Evolutionary conservation across 805 yeast genomes (phyloP).

Genomic region (Suhomyces pyralidae): DNA sequence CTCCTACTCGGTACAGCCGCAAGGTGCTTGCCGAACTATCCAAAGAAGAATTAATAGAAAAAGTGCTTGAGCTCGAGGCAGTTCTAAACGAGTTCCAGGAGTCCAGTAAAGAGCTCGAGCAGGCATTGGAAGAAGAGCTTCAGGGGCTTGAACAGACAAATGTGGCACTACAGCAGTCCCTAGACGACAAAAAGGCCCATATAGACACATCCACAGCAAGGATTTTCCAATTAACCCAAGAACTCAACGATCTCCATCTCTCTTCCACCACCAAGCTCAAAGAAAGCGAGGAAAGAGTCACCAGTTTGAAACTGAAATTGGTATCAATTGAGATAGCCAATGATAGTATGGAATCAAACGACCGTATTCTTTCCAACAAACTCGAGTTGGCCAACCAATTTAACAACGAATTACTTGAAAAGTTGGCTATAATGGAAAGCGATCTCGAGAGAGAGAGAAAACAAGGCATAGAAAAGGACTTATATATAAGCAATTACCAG

Average conservation of each 20-base stretch:
- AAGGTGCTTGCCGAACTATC: constrained; percentile 7
- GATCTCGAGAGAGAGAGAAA: constrained; percentile 33
- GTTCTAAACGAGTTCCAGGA: constrained; percentile 43
- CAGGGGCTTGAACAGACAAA: constrained; percentile 30
- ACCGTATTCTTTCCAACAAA: constrained; percentile 33
- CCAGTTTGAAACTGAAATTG: constrained; percentile 25
- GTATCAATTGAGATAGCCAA: constrained; percentile 43
- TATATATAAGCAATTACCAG: constrained; percentile 30
- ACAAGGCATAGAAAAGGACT: constrained; percentile 20
- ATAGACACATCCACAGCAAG: constrained; percentile 15
- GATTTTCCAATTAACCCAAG: constrained; percentile 15
- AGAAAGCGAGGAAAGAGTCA: constrained; percentile 18
- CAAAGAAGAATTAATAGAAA: constrained; percentile 21
- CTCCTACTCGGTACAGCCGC: constrained; percentile 10
- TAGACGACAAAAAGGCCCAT: constrained; percentile 17
- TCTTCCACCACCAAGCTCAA: constrained; percentile 9
- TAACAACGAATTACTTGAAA: constrained; percentile 42
- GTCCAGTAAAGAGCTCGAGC: constrained; percentile 43
- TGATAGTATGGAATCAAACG: constrained; percentile 39
- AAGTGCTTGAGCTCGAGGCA: constrained; percentile 34
- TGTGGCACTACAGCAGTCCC: constrained; percentile 12
- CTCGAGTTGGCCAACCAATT: constrained; percentile 33
- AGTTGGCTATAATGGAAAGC: constrained; percentile 40
- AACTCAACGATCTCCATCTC: constrained; percentile 18
- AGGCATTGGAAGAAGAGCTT: constrained; percentile 43